Conservation (phyloP, 75 land plant species). For the Ceratopteris richardii region DNA sequence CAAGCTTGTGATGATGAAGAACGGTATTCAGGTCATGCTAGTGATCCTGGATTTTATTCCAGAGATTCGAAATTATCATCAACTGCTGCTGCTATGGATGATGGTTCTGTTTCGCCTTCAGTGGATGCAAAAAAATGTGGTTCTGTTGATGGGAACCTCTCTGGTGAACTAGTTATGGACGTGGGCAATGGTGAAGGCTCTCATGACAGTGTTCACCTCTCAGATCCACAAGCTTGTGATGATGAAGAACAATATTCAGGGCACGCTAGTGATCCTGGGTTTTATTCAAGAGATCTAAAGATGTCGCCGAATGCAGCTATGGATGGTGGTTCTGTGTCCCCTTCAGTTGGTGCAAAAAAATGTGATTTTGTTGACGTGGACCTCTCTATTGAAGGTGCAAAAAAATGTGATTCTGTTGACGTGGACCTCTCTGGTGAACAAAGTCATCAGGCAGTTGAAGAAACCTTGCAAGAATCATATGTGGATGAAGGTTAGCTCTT, state of each 20-base stretch:
- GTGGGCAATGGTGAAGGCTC: background rate
- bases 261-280: constrained; percentile 2
- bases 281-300: background rate
- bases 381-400: too few species aligned
- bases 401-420: background rate
- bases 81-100: background rate
- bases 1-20: background rate
- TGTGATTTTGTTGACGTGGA: background rate
- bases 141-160: background rate
- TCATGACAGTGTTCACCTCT: too few species aligned
- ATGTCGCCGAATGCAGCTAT: background rate
- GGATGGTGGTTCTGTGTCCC: background rate
- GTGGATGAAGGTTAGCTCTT: too few species aligned
- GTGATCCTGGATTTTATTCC: constrained; percentile 1
- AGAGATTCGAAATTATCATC: background rate
- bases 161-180: background rate
- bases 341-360: background rate
- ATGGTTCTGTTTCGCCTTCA: background rate
- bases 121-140: background rate
- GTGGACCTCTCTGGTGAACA: background rate
- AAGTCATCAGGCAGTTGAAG: too few species aligned
- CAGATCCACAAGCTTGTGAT: background rate
- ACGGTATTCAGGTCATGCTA: background rate
- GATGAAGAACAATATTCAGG: background rate
- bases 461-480: too few species aligned